Base-by-base conservation (phyloP, 805 yeast genomes). In the Lachancea thermotolerans region DNA sequence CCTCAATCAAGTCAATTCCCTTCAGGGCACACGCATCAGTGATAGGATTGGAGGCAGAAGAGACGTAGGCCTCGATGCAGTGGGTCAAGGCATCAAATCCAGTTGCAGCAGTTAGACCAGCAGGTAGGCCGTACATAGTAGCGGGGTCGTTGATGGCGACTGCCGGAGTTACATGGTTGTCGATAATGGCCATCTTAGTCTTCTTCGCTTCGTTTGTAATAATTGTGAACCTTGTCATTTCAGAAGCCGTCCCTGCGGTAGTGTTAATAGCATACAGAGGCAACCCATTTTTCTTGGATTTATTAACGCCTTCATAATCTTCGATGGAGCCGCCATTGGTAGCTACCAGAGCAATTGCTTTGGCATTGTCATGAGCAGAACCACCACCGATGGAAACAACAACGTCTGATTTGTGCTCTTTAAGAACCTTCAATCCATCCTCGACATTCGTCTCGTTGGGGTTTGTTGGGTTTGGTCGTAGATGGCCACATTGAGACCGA, bases 241-340 rank as follows among this genome's bases (percentile, higher is more conserved):
- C 74, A 10, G 74, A 70, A 21, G 74, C 74, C 16, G 74, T 70
- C 16, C 74, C 74, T 10, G 74, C 73, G 5, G 74, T 70, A 17
- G 74, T 70, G 36, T 73, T 73, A 35, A 70, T 61, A 5, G 74
- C 73, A 44, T 70, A 64, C 49, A 70, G 48, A 5, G 74, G 74
- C 21, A 53, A 29, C 35, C 46, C 38, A n/a, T 44, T 42, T 27
- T 48, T 47, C 48, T 58, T 54, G 45, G 71, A 56, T 36, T 54
- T 49, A 54, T 69, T 70, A 45, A 70, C 71, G 52, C 70, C 71
- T 54, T 70, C 73, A 38, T 66, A 54, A 40, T 70, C 59, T 11
- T 65, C 67, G 21, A 68, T 67, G 31, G 68, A 65, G 14, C 70
- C 70, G 47, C 70, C 70, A 35, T 58, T 56, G 45, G 68, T 69